phyloP scores from a whole-genome alignment of 768 basidiomycete genomes.

The Phlegmacium glaucopus region DNA sequence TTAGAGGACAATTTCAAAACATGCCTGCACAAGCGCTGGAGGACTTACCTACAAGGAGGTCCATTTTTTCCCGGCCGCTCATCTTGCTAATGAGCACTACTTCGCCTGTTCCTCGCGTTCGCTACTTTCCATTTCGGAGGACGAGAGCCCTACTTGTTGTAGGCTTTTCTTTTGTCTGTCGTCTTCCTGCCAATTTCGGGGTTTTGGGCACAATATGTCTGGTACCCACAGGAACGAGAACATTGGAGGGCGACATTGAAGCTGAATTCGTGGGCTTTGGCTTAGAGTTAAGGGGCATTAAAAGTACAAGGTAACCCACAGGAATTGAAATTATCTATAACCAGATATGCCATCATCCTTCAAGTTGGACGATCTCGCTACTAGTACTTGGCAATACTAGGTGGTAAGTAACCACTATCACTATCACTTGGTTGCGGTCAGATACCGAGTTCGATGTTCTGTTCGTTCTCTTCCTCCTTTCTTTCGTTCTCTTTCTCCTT shows the following conservation, averaged over 20 bases:
- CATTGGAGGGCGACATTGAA: conserved; percentile 32
- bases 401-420: too few relatives aligned
- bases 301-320: neutral
- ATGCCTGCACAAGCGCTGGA: conserved; percentile 6
- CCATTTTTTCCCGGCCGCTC: conserved; percentile 76
- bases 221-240: conserved; percentile 55
- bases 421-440: too few relatives aligned
- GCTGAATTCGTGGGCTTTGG: conserved; percentile 17
- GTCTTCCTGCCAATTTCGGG: conserved; percentile 28
- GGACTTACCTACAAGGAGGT: conserved; percentile 64
- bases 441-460: conserved; percentile 8
- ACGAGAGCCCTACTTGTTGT: conserved; percentile 72
- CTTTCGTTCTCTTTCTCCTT: conserved; percentile 15
- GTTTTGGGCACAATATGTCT: conserved; percentile 40
- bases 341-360: too few relatives aligned
- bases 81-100: conserved; percentile 54
- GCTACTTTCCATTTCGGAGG: conserved; percentile 73
- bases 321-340: neutral
- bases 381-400: too few relatives aligned
- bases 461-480: conserved; percentile 19
- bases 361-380: too few relatives aligned
- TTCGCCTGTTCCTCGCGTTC: conserved; percentile 69
- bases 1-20: neutral
- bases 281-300: conserved; percentile 21
- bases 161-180: conserved; percentile 30